Percentiles rank a stretch among this genome's conserved stretches.
Evolutionary conservation across 1,139 yeast species (phyloP).

Genomic region (Debaryomyces coudertii): DNA sequence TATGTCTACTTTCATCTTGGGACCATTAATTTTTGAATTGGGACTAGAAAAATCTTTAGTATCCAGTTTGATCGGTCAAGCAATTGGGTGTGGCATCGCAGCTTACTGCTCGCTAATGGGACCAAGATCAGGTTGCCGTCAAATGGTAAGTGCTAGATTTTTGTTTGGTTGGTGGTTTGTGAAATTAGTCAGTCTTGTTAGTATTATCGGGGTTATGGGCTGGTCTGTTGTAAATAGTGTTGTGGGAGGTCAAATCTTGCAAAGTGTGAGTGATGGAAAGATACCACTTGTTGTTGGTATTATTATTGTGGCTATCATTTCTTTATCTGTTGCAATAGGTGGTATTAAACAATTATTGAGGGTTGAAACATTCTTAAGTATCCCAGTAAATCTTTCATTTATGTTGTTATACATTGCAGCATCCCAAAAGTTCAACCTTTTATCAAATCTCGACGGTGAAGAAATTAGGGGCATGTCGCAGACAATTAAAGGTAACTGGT

Average conservation of each 20-base stretch:
- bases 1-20: constrained; percentile 77
- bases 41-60: constrained; percentile 65
- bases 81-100: constrained; percentile 72
- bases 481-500: constrained; percentile 62
- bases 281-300: constrained; percentile 77
- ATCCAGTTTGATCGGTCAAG: constrained; percentile 62
- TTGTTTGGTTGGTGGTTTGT: constrained; percentile 86
- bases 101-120: constrained; percentile 86
- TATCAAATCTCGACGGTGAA: constrained; percentile 41
- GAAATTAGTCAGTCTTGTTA: constrained; percentile 67
- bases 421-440: constrained; percentile 52
- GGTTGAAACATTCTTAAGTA: constrained; percentile 68
- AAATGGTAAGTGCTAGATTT: constrained; percentile 80
- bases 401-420: constrained; percentile 70
- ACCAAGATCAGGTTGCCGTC: constrained; percentile 83
- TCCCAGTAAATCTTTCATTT: constrained; percentile 73
- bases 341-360: constrained; percentile 73
- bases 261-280: constrained; percentile 61
- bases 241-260: constrained; percentile 81
- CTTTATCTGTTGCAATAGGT: constrained; percentile 69
- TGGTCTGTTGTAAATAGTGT: constrained; percentile 87
- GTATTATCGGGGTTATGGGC: constrained; percentile 77
- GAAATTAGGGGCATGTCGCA: constrained; percentile 34
- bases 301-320: constrained; percentile 63
- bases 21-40: constrained; percentile 69